phyloP scores from a whole-genome alignment of 1,139 yeast genomes.

The Saccharomyces hybrid region DNA sequence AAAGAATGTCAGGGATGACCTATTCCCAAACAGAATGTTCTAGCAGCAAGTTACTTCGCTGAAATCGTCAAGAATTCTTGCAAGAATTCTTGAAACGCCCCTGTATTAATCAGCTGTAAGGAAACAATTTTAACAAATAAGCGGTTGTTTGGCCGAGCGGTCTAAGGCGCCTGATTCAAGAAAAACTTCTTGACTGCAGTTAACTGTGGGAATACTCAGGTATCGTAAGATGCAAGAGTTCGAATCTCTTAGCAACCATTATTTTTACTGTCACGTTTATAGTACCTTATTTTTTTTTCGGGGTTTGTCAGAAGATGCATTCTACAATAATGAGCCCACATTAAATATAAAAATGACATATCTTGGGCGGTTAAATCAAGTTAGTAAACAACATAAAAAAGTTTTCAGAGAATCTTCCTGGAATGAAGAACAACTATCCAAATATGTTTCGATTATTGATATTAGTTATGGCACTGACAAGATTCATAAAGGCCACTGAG shows the following conservation, averaged over 20 bases:
- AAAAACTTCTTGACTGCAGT: conserved; percentile 12
- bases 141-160: conserved; percentile 31
- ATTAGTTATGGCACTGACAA: neutral
- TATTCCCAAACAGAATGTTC: too few species aligned
- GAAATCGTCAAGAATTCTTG: too few species aligned
- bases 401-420: neutral
- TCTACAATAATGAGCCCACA: neutral
- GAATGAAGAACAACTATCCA: neutral
- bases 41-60: too few species aligned
- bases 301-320: conserved; percentile 25
- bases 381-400: neutral
- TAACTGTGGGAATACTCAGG: conserved; percentile 22
- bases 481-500: neutral
- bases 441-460: neutral
- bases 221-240: conserved; percentile 30
- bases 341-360: neutral
- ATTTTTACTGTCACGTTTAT: conserved; percentile 4
- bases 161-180: conserved; percentile 31
- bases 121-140: neutral
- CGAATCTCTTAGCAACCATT: conserved; percentile 24
- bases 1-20: too few species aligned
- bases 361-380: neutral
- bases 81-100: too few species aligned
- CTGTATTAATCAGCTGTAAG: neutral
- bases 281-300: neutral